These are phyloP conservation scores for Tanacetum coccineum DNA, from an alignment of 129 eudicot genomes.

Conservation along the genomic window DNA sequence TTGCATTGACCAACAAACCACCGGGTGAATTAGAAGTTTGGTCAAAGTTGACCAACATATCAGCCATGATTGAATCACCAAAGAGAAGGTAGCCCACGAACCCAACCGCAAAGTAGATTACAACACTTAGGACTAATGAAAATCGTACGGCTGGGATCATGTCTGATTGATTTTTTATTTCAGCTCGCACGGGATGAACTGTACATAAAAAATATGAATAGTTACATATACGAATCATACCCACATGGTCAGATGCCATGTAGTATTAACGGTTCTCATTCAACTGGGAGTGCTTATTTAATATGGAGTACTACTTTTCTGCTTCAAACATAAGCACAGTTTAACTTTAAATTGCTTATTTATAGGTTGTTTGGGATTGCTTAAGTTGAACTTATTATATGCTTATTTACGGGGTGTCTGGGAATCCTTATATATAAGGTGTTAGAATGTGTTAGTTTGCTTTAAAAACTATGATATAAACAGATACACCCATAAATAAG, in stretches of 20 bases:
- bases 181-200: constrained; percentile 86
- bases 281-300: background rate
- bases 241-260: background rate
- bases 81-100: constrained; percentile 82
- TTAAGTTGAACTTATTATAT: too few species aligned
- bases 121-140: constrained; percentile 54
- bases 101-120: constrained; percentile 72
- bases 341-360: too few species aligned
- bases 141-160: constrained; percentile 64
- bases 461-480: too few species aligned
- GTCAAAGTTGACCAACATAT: constrained; percentile 87
- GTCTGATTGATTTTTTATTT: constrained; percentile 52
- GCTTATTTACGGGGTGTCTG: too few species aligned
- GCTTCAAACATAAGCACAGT: too few species aligned
- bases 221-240: background rate
- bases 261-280: too few species aligned
- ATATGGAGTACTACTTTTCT: too few species aligned
- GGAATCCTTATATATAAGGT: too few species aligned
- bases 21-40: constrained; percentile 46
- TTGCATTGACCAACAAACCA: constrained; percentile 43
- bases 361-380: too few species aligned
- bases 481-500: too few species aligned
- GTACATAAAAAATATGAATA: constrained; percentile 9
- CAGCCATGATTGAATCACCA: constrained; percentile 84
- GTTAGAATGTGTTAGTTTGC: too few species aligned